Percentiles rank a stretch among this genome's conserved stretches.
phyloP scores from a whole-genome alignment of 148 eudicot species.

The Limonium bicolor region DNA sequence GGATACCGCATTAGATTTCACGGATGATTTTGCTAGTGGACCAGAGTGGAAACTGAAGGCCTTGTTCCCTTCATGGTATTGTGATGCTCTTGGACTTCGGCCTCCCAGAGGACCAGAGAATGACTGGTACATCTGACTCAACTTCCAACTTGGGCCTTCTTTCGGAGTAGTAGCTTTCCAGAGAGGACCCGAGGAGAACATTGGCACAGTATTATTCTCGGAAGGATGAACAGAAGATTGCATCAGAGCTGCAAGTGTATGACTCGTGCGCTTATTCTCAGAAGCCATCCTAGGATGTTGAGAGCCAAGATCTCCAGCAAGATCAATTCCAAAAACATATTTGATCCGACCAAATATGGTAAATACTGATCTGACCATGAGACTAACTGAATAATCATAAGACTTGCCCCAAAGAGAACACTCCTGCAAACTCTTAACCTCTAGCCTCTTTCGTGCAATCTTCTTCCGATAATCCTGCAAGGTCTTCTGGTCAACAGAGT shows the following conservation, averaged over 20 bases:
- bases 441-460: constrained; percentile 34
- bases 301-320: constrained; percentile 10
- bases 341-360: constrained; percentile 29
- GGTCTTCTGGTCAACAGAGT: constrained; percentile 16
- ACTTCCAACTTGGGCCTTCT: constrained; percentile 25
- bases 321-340: constrained; percentile 34
- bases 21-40: constrained; percentile 28
- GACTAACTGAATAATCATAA: constrained; percentile 34
- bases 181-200: constrained; percentile 32
- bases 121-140: constrained; percentile 7
- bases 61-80: no score
- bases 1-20: constrained; percentile 16
- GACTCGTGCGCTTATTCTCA: constrained; percentile 20
- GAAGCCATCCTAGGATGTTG: constrained; percentile 18
- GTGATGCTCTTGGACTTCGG: constrained; percentile 11
- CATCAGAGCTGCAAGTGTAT: constrained; percentile 30
- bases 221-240: constrained; percentile 50
- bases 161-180: constrained; percentile 10
- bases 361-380: constrained; percentile 39
- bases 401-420: constrained; percentile 41
- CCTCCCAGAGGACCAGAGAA: constrained; percentile 35
- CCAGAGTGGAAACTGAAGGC: constrained; percentile 25
- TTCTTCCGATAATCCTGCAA: constrained; percentile 32
- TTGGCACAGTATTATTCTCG: constrained; percentile 14
- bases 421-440: constrained; percentile 38